Base-by-base conservation (phyloP, 768 basidiomycete genomes). In the Phylloporus arenicola region DNA sequence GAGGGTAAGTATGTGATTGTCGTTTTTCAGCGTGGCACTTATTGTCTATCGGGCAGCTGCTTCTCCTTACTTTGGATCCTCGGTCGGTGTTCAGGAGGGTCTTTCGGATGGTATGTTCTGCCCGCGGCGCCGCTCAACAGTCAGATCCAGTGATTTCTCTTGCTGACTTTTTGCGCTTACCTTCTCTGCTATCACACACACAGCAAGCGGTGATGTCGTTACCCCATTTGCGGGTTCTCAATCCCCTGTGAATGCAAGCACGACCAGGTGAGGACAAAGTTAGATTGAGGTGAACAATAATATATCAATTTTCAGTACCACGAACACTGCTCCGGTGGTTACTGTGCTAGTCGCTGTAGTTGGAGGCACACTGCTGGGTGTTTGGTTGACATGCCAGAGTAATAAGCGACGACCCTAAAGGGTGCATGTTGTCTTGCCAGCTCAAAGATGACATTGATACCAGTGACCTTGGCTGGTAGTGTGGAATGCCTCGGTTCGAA, bases 141-240 rank as follows among this genome's bases (percentile, higher is more conserved):
- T 30, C 63, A 38, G 31, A 51, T 38, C 12, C 19, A 40, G 17
- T 39, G 29, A 1, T 17, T 29, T 12, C 14, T 14, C 4, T 20
- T 3, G n/a, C 30, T 16, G 16, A 42, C 17, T 43, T 25, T 22
- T 30, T 16, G 41, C 13, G n/a, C 43, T 48, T 12, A 45, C 29
- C 12, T 30, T 30, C 1, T 30, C 20, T 39, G 84, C 75, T 2
- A 66, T 84, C 51, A 86, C 84, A 9, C 72, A 86, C 19, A 83
- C 81, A 27, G 40, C 74, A 59, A 60, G 63, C 45, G 68, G 65
- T 27, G 70, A 68, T 12, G 70, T 70, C 13, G 70, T 67, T 8
- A 83, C 81, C 25, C 73, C 77, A 17, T 74, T 72, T 53, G 79
- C 73, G 22, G 82, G 82, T 30, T 73, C 75, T 8, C 61, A 75